phyloP scores from a whole-genome alignment of 306 rosid genomes.

The Pyrus communis region DNA sequence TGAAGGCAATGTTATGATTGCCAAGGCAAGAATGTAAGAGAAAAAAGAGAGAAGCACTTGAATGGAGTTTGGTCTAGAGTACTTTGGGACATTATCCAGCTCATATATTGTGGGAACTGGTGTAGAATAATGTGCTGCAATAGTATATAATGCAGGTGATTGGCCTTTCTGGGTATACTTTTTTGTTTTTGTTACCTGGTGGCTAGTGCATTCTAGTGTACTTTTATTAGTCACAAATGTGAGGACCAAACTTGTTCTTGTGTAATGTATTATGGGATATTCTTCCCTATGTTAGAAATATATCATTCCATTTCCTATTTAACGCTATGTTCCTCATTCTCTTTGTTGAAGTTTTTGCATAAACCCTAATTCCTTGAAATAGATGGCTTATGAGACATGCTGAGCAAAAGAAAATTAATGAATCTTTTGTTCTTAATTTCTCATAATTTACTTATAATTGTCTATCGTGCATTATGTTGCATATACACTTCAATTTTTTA shows the following conservation, averaged over 20 bases:
- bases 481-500: background rate
- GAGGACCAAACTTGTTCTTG: slow-evolving; percentile 1
- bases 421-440: background rate
- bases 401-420: background rate
- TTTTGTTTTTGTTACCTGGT: background rate
- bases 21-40: slow-evolving; percentile 69
- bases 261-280: slow-evolving; percentile 1
- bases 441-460: background rate
- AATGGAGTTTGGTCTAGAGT: background rate
- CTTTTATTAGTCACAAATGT: background rate
- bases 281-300: background rate
- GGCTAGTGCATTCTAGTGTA: background rate
- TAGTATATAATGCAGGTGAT: background rate
- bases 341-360: background rate
- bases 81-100: background rate
- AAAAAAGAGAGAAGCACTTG: background rate
- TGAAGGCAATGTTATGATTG: slow-evolving; percentile 55
- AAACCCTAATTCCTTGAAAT: background rate
- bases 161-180: slow-evolving; percentile 11
- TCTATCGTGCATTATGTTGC: background rate
- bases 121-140: slow-evolving; percentile 16
- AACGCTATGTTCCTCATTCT: background rate
- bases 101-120: slow-evolving; percentile 9
- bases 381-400: background rate
- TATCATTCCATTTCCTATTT: background rate